Percentiles rank a stretch among this genome's conserved stretches.
Conservation (phyloP, 1,284 basidiomycete genomes). For the Ceratorhiza oryzae-sativae region DNA sequence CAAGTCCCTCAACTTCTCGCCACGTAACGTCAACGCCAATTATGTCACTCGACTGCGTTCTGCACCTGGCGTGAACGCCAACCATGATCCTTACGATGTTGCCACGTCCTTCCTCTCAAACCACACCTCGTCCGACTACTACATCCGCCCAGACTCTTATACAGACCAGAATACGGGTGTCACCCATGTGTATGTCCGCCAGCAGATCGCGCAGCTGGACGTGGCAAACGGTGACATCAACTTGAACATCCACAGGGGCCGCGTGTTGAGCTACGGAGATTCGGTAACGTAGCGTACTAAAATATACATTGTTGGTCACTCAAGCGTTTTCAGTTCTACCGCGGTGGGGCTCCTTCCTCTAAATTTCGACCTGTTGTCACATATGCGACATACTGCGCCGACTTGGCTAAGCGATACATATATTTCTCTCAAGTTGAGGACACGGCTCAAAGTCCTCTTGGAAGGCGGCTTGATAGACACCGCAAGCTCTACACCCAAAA, state of each 20-base stretch:
- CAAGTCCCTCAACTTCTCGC: too few species aligned
- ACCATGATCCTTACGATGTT: too few species aligned
- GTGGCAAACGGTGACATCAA: constrained; percentile 89
- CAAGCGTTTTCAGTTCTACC: constrained; percentile 62
- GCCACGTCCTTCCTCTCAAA: too few species aligned
- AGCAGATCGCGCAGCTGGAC: constrained; percentile 81
- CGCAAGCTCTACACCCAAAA: constrained; percentile 58
- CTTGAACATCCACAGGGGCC: constrained; percentile 65
- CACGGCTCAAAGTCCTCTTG: constrained; percentile 36
- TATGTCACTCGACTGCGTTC: too few species aligned
- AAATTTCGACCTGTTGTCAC: constrained; percentile 45
- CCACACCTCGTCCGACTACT: constrained; percentile 52
- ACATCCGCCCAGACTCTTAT: constrained; percentile 80
- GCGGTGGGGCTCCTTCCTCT: constrained; percentile 54
- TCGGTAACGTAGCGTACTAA: not conserved
- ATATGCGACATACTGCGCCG: constrained; percentile 36
- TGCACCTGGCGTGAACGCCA: too few species aligned
- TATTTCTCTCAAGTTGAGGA: not conserved
- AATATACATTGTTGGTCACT: too few species aligned
- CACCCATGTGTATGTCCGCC: constrained; percentile 82
- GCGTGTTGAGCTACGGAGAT: constrained; percentile 13
- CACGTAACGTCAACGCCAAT: too few species aligned
- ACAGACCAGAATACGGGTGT: constrained; percentile 83
- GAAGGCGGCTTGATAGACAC: constrained; percentile 45
- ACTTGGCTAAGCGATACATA: not conserved